A percentile compares a stretch with the other conserved stretches of the same genome.
These are phyloP conservation scores for Pichia scutulata DNA, from an alignment of 805 yeast species.

Conservation along the genomic window DNA sequence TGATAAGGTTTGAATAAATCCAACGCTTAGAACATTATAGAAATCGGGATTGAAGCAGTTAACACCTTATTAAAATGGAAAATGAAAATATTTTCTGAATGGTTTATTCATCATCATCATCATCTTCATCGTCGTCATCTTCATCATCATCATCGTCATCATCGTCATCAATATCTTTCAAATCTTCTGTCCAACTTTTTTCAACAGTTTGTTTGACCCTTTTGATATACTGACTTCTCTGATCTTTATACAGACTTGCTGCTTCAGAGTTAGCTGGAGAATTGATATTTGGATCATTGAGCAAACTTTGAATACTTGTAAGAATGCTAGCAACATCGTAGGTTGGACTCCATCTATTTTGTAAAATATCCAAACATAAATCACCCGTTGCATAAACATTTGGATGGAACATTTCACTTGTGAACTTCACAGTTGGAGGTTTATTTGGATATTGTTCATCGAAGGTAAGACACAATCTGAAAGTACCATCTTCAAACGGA, in stretches of 20 bases:
- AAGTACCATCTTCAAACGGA: conserved; percentile 97
- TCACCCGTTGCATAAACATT: conserved; percentile 95
- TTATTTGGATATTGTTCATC: conserved; percentile 97
- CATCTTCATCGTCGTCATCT: conserved; percentile 18
- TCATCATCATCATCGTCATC: conserved; percentile 27
- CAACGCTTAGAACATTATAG: background rate
- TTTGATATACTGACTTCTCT: conserved; percentile 83
- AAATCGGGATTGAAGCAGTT: background rate
- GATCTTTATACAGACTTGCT: conserved; percentile 91
- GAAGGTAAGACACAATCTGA: conserved; percentile 75
- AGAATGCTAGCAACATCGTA: conserved; percentile 94
- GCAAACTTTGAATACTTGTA: conserved; percentile 83
- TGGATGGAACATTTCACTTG: conserved; percentile 96
- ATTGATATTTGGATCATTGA: conserved; percentile 93
- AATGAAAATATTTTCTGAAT: background rate
- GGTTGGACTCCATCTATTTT: conserved; percentile 97
- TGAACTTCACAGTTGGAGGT: conserved; percentile 88
- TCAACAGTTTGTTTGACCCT: conserved; percentile 94
- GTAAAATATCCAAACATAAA: conserved; percentile 89
- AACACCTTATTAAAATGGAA: background rate
- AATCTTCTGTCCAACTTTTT: conserved; percentile 83
- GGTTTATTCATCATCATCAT: conserved; percentile 10
- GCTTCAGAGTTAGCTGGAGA: conserved; percentile 99
- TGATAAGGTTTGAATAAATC: background rate
- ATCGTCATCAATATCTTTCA: conserved; percentile 49